A percentile compares a stretch with the other conserved stretches of the same genome.
Conservation (phyloP, 1,139 yeast species). For the Pneumocystis murina region DNA sequence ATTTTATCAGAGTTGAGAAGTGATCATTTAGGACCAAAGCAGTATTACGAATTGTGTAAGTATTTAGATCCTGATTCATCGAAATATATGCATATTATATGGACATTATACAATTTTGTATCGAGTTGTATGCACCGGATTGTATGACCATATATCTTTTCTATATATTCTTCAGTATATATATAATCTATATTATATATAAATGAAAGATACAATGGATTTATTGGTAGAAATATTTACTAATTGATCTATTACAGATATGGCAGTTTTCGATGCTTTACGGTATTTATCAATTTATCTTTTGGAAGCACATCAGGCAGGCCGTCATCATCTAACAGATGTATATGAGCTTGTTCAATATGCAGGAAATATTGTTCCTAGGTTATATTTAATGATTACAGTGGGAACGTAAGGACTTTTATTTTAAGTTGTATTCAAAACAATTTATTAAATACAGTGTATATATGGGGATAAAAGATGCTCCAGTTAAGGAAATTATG, state of each 20-base stretch:
- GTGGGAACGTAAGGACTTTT: conserved; percentile 45
- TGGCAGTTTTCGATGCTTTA: conserved; percentile 64
- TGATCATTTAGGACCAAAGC: conserved; percentile 66
- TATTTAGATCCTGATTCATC: too few species aligned
- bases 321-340: conserved; percentile 62
- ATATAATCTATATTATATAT: background rate
- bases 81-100: background rate
- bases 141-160: background rate
- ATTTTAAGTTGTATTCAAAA: background rate
- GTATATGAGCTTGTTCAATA: conserved; percentile 89
- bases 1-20: conserved; percentile 73
- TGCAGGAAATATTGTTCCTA: conserved; percentile 71
- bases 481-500: conserved; percentile 76
- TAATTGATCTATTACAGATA: conserved; percentile 1
- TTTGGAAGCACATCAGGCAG: conserved; percentile 46
- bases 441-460: conserved; percentile 9
- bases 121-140: background rate
- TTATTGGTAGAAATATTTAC: too few species aligned
- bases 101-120: background rate
- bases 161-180: background rate
- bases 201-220: background rate
- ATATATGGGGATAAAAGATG: conserved; percentile 40
- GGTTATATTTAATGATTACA: conserved; percentile 85
- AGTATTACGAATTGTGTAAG: conserved; percentile 83
- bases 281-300: conserved; percentile 52